Conservation (phyloP, 75 land plant species). For the Selaginella moellendorffii region DNA sequence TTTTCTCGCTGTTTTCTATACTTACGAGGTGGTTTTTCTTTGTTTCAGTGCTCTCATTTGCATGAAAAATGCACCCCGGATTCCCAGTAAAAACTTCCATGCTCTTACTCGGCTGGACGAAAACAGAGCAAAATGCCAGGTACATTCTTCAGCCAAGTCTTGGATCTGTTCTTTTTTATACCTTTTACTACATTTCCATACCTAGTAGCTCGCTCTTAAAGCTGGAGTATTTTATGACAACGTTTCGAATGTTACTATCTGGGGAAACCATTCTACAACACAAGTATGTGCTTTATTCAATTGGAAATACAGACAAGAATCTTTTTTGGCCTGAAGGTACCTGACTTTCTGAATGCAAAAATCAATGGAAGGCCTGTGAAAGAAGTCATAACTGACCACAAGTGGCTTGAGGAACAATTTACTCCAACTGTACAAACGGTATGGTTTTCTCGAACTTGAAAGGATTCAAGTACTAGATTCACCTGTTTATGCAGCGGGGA, state of each 20-base stretch:
- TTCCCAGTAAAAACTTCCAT: conserved; percentile 80
- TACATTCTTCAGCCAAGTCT: conserved; percentile 14
- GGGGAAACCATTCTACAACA: conserved; percentile 98
- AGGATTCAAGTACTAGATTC: too few relatives aligned
- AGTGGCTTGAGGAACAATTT: conserved; percentile 87
- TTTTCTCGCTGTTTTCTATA: neutral
- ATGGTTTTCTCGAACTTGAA: neutral
- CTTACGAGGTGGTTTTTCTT: neutral
- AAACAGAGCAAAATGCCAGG: conserved; percentile 92
- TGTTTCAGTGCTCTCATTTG: conserved; percentile 76
- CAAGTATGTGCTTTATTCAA: conserved; percentile 31
- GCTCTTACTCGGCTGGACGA: conserved; percentile 91
- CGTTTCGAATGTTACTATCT: conserved; percentile 87
- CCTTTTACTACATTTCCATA: too few relatives aligned
- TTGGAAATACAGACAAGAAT: neutral
- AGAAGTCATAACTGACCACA: conserved; percentile 74
- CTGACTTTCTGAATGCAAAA: conserved; percentile 90
- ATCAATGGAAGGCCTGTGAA: conserved; percentile 60
- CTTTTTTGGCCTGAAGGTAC: conserved; percentile 42
- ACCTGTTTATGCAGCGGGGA: conserved; percentile 45
- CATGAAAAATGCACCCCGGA: conserved; percentile 87
- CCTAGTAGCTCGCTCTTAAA: conserved; percentile 73
- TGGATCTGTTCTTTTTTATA: too few relatives aligned
- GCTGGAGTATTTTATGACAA: conserved; percentile 95
- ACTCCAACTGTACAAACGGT: conserved; percentile 83